Evolutionary conservation across 148 eudicot genomes (phyloP).

Genomic region (Pharnaceum exiguum): DNA sequence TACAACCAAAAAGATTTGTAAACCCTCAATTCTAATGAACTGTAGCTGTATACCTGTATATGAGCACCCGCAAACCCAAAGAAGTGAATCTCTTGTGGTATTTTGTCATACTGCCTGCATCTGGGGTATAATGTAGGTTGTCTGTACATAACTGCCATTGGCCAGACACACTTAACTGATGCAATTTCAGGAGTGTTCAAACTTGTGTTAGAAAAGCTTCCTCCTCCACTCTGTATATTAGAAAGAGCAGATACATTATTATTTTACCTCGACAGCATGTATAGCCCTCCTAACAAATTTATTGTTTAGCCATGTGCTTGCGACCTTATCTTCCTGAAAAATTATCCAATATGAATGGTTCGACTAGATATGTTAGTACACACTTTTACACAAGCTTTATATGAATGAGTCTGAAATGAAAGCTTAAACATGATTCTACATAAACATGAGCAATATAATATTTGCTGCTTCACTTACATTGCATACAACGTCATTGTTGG

Average conservation of each 20-base stretch:
- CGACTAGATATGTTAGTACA: neutral
- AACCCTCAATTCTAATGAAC: neutral
- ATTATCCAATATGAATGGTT: neutral
- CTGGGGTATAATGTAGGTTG: neutral
- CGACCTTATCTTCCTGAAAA: too few relatives aligned
- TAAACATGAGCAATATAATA: neutral
- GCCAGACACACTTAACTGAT: constrained; percentile 18
- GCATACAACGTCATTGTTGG: constrained; percentile 6
- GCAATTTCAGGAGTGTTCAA: neutral
- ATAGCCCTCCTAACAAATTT: constrained; percentile 16
- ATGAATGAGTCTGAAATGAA: too few relatives aligned
- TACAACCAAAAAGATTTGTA: too few relatives aligned
- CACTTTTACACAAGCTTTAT: too few relatives aligned
- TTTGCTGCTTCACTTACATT: constrained; percentile 11
- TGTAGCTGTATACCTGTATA: constrained; percentile 20
- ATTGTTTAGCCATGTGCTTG: constrained; percentile 18
- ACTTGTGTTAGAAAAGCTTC: neutral
- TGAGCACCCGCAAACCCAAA: constrained; percentile 26
- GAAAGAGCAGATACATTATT: neutral
- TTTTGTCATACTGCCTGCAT: constrained; percentile 25
- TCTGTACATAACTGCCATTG: constrained; percentile 23
- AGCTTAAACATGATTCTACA: too few relatives aligned
- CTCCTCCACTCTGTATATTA: neutral
- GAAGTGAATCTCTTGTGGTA: constrained; percentile 30
- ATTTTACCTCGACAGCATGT: constrained; percentile 27